A percentile compares a stretch with the other conserved stretches of the same genome.
phyloP scores from a whole-genome alignment of 192 early-diverging fungal species.

The Linnemannia schmuckeri region DNA sequence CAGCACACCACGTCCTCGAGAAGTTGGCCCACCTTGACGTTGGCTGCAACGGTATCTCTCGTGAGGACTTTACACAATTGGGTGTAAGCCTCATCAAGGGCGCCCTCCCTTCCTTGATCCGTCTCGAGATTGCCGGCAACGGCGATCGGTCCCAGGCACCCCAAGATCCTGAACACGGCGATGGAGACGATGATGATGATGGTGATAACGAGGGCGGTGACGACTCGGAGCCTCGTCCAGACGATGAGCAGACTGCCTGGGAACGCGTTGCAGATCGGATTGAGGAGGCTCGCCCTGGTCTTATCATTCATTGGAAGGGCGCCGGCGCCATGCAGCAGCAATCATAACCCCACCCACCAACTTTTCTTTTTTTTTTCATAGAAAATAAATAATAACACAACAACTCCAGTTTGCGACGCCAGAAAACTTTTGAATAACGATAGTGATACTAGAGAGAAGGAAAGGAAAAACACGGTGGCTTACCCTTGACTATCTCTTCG shows the following conservation, averaged over 20 bases:
- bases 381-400: not conserved
- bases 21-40: constrained; percentile 57
- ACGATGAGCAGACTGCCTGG: constrained; percentile 57
- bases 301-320: constrained; percentile 63
- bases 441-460: no score
- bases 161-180: not conserved
- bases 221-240: not conserved
- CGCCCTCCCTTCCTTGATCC: constrained; percentile 48
- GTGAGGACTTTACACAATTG: constrained; percentile 58
- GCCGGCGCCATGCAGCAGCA: constrained; percentile 40
- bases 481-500: no score
- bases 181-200: constrained; percentile 16
- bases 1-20: constrained; percentile 11
- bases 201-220: constrained; percentile 33
- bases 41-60: constrained; percentile 61
- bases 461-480: no score
- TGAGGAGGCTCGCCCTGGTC: constrained; percentile 44
- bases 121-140: constrained; percentile 65
- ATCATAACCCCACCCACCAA: not conserved
- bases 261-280: constrained; percentile 46
- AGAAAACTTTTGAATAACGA: no score
- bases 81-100: constrained; percentile 56
- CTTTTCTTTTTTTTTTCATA: not conserved
- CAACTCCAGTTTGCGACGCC: no score
- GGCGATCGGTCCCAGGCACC: constrained; percentile 47